Evolutionary conservation across 1,284 basidiomycete genomes (phyloP).

Genomic region (Pholiota adiposa): DNA sequence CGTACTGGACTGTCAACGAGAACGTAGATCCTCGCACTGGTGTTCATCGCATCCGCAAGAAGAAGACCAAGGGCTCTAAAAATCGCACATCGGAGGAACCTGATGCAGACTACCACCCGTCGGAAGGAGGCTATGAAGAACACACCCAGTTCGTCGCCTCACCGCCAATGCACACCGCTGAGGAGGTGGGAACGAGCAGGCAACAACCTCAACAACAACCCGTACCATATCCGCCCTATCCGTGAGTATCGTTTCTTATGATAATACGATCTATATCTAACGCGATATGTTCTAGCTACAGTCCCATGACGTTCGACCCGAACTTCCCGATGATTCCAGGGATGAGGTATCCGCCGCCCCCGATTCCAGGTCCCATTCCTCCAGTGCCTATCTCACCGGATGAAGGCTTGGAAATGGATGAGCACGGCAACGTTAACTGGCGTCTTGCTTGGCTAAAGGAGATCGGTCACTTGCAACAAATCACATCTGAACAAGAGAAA

Average conservation of each 20-base stretch:
- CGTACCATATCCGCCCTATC: conserved; percentile 57
- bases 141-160: conserved; percentile 55
- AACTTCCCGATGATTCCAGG: conserved; percentile 66
- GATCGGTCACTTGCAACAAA: conserved; percentile 67
- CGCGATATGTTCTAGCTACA: too few species aligned
- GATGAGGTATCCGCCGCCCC: conserved; percentile 59
- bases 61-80: conserved; percentile 65
- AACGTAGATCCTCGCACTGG: conserved; percentile 85
- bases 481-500: conserved; percentile 80
- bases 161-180: conserved; percentile 52
- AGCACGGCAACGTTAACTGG: conserved; percentile 80
- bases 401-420: conserved; percentile 71
- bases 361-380: conserved; percentile 52
- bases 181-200: conserved; percentile 60
- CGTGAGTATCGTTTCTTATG: too few species aligned
- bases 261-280: too few species aligned
- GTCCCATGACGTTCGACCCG: conserved; percentile 61
- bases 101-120: conserved; percentile 63
- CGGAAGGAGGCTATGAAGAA: conserved; percentile 54
- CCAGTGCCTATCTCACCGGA: conserved; percentile 60
- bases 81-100: conserved; percentile 52
- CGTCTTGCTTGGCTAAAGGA: conserved; percentile 78
- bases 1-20: conserved; percentile 88
- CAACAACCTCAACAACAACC: conserved; percentile 38
- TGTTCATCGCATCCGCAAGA: conserved; percentile 82